Conservation (phyloP, 345 rosid species). For the Bretschneidera sinensis region DNA sequence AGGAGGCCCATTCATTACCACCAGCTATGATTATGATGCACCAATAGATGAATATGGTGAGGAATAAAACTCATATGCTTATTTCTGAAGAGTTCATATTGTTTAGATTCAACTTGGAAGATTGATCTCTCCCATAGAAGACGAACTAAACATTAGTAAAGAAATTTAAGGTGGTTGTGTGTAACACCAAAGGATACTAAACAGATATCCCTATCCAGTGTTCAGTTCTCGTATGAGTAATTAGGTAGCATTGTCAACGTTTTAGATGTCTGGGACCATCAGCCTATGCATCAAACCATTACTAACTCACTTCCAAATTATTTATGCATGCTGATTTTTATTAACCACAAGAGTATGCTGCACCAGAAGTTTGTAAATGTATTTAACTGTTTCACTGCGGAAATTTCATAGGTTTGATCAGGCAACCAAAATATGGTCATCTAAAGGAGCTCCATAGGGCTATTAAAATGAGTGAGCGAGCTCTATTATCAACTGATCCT, state of each 20-base stretch:
- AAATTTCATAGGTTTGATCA: conserved; percentile 62
- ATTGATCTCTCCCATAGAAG: neutral
- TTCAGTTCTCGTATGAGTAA: neutral
- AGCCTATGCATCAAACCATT: too few species aligned
- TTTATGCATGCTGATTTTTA: neutral
- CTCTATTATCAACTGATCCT: conserved; percentile 82
- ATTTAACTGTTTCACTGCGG: conserved; percentile 10
- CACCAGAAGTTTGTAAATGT: neutral
- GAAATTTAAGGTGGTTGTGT: neutral
- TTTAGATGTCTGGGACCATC: neutral
- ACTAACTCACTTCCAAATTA: neutral
- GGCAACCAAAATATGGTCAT: conserved; percentile 97
- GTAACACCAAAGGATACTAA: neutral
- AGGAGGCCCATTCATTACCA: conserved; percentile 95
- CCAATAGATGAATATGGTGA: conserved; percentile 98
- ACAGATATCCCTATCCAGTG: neutral
- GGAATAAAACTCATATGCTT: conserved; percentile 8
- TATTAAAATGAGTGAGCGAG: conserved; percentile 86
- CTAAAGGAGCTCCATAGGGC: conserved; percentile 94
- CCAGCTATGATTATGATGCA: conserved; percentile 97
- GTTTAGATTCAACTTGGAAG: neutral
- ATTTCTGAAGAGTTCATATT: neutral
- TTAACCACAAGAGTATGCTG: neutral
- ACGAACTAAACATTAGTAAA: too few species aligned
- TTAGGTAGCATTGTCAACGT: too few species aligned